Percentiles rank a stretch among this genome's conserved stretches.
Conservation (phyloP, 345 rosid species). For the Acer campestre region DNA sequence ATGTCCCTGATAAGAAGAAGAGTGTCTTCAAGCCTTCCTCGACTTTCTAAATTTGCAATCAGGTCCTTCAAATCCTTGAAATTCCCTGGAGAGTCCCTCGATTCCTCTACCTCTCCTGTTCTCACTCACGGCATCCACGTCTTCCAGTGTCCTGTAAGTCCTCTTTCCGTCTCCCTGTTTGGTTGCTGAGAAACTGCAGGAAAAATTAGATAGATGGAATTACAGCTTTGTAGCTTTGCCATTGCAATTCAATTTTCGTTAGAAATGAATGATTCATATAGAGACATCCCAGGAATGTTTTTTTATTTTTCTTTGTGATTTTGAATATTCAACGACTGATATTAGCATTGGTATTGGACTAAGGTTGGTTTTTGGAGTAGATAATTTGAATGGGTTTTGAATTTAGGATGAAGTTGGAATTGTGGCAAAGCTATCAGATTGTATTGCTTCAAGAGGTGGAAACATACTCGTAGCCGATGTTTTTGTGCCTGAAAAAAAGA, state of each 20-base stretch:
- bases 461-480: conserved; percentile 92
- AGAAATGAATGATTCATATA: not conserved
- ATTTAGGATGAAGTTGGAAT: conserved; percentile 83
- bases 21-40: conserved; percentile 34
- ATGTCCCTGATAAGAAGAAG: conserved; percentile 46
- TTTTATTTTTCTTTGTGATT: not conserved
- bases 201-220: not conserved
- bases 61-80: conserved; percentile 51
- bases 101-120: conserved; percentile 48
- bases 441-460: conserved; percentile 91
- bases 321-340: not conserved
- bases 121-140: conserved; percentile 81
- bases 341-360: not conserved
- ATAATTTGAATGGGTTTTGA: conserved; percentile 10
- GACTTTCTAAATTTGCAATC: conserved; percentile 41
- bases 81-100: conserved; percentile 47
- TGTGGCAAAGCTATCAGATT: conserved; percentile 86
- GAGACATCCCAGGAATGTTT: not conserved
- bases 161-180: conserved; percentile 3
- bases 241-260: not conserved
- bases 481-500: conserved; percentile 77
- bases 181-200: conserved; percentile 9
- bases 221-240: too few relatives aligned
- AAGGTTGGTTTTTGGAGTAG: conserved; percentile 10
- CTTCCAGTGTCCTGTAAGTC: conserved; percentile 87